Conservation (phyloP, 306 rosid species). For the Cucurbita pepo region DNA sequence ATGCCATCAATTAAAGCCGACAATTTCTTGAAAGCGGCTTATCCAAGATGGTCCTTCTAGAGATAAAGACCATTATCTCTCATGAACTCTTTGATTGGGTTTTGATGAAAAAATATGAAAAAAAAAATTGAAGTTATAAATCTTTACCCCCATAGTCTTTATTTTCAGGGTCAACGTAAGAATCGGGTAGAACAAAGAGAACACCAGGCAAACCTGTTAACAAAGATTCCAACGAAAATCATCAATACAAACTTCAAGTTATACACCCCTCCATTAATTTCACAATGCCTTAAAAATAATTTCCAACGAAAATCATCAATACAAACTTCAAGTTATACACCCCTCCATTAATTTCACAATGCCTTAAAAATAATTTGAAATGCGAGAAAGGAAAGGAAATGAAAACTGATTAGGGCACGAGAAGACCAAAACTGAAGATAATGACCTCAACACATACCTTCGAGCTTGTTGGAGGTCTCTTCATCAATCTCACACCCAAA, state of each 20-base stretch:
- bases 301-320: background rate
- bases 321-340: too few species aligned
- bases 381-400: background rate
- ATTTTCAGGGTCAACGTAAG: conserved; percentile 78
- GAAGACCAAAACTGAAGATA: background rate
- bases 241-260: background rate
- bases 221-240: background rate
- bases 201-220: conserved; percentile 64
- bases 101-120: background rate
- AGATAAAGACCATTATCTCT: background rate
- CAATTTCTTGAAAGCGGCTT: background rate
- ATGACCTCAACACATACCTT: conserved; percentile 25
- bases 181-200: conserved; percentile 79
- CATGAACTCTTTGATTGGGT: background rate
- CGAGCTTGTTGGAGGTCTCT: conserved; percentile 85
- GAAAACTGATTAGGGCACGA: background rate
- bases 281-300: too few species aligned
- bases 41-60: background rate
- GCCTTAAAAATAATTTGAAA: background rate
- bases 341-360: background rate
- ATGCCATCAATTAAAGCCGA: background rate
- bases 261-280: background rate
- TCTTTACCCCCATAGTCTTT: conserved; percentile 82
- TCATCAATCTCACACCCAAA: conserved; percentile 89
- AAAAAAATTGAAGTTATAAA: background rate